phyloP scores from a whole-genome alignment of 176 grass and related monocot species.

The Cocos nucifera region DNA sequence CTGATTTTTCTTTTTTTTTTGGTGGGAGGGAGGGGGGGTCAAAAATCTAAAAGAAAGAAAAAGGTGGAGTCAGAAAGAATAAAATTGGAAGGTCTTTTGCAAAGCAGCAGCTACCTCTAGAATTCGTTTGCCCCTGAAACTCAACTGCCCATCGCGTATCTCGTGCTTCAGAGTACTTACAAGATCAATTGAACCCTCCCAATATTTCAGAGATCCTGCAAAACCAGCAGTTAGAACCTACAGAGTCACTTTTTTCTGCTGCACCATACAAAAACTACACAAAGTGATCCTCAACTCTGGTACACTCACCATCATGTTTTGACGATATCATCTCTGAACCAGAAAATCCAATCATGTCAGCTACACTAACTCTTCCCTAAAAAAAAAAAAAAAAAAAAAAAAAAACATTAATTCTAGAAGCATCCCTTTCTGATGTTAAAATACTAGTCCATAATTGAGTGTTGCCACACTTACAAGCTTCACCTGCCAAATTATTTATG shows the following conservation, averaged over 20 bases:
- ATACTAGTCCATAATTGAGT: too few species aligned
- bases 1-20: too few species aligned
- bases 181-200: conserved; percentile 66
- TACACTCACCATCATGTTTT: conserved; percentile 57
- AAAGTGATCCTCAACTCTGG: background rate
- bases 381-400: conserved; percentile 13
- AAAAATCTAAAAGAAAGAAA: background rate
- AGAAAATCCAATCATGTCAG: conserved; percentile 56
- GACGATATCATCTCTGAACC: conserved; percentile 37
- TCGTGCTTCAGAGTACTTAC: conserved; percentile 68
- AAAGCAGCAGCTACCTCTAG: conserved; percentile 48
- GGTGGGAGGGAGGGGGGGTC: too few species aligned
- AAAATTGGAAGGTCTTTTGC: background rate
- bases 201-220: conserved; percentile 55
- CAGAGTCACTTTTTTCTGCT: too few species aligned
- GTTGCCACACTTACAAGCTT: too few species aligned
- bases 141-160: conserved; percentile 69
- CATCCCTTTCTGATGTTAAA: too few species aligned
- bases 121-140: conserved; percentile 62
- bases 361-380: conserved; percentile 64
- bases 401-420: background rate
- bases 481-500: too few species aligned
- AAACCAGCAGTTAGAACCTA: too few species aligned
- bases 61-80: background rate
- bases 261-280: background rate